Base-by-base conservation (phyloP, 2,329 filamentous ascomycete genomes). In the Tolypocladium ophioglossoides region DNA sequence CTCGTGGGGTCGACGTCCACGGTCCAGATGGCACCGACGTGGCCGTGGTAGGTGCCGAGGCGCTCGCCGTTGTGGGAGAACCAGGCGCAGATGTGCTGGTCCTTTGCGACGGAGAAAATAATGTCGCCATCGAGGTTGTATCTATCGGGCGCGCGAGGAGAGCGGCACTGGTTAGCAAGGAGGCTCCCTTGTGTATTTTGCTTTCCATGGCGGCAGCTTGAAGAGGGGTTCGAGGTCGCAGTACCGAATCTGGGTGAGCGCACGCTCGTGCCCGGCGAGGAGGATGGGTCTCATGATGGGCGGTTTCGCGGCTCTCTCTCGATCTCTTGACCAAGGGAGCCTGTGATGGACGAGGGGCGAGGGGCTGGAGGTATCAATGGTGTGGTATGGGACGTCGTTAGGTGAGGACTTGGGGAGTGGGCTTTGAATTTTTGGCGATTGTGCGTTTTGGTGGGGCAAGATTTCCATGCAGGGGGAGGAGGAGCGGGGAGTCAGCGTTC, bases 21-120 rank as follows among this genome's bases (percentile, higher is more conserved):
- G 59, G 94, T 96, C 94, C 94, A 99, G 78, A 99, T 88, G 66
- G 94, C 92, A 75, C 94, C 94, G 73, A 95, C 87, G 76, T 99
- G 94, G 72, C 94, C 94, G 70, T 89, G 86, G 78, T 97, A 99
- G 65, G 92, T 94, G 67, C 94, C 94, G 66, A 97, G 82, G 67
- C 94, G 88, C 80, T 99, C 94, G 76, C 94, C 94, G 74, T 99
- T 99, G 78, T 95, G 91, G 61, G 91, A 87, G 76, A 84, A 97
- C 94, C 94, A 99, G 61, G 84, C 92, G 80, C 92, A 96, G 67
- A 96, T 90, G 69, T 95, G 84, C 76, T 96, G 92, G 74, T 97
- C 92, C 78, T 97, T 97, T 64, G 90, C 84, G 57, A 91, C 89
- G 60, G 91, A 96, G 79, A 97, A 96, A 70, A 97, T 85, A 63